Conservation (phyloP, 345 rosid species). For the Salix suchowensis region DNA sequence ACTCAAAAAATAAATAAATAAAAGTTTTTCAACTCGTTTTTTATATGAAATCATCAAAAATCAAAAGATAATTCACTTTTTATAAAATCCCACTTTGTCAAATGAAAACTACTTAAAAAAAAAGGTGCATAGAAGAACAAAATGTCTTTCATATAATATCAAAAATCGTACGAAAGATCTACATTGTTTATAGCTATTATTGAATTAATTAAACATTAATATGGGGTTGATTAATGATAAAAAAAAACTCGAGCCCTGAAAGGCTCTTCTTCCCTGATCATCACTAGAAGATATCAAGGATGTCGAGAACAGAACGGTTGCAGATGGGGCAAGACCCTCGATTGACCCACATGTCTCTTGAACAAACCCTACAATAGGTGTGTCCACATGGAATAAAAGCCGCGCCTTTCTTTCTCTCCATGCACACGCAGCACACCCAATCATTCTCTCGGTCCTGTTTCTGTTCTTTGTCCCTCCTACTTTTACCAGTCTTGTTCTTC, state of each 20-base stretch:
- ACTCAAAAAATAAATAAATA: no score
- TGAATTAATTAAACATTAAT: no score
- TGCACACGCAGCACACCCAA: slow-evolving; percentile 85
- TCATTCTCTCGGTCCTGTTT: slow-evolving; percentile 23
- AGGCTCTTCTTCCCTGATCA: not conserved
- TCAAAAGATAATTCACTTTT: no score
- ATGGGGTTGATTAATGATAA: no score
- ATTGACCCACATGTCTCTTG: slow-evolving; percentile 55
- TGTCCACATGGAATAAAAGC: slow-evolving; percentile 97
- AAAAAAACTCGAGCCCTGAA: not conserved
- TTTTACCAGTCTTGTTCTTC: not conserved
- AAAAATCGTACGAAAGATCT: no score
- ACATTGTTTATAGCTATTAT: no score
- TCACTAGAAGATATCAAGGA: slow-evolving; percentile 68
- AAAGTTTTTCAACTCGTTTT: no score
- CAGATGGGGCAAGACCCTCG: slow-evolving; percentile 77
- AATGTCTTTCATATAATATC: no score
- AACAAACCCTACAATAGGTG: slow-evolving; percentile 70
- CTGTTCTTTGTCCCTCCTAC: slow-evolving; percentile 2
- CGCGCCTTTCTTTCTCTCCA: slow-evolving; percentile 85
- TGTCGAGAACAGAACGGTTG: slow-evolving; percentile 62
- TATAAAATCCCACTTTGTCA: no score
- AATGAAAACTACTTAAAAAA: no score
- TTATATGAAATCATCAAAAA: no score
- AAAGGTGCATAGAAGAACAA: no score